Percentiles rank a stretch among this genome's conserved stretches.
Conservation (phyloP, 2,329 filamentous ascomycete species). For the Taxawa tesnikishii region DNA sequence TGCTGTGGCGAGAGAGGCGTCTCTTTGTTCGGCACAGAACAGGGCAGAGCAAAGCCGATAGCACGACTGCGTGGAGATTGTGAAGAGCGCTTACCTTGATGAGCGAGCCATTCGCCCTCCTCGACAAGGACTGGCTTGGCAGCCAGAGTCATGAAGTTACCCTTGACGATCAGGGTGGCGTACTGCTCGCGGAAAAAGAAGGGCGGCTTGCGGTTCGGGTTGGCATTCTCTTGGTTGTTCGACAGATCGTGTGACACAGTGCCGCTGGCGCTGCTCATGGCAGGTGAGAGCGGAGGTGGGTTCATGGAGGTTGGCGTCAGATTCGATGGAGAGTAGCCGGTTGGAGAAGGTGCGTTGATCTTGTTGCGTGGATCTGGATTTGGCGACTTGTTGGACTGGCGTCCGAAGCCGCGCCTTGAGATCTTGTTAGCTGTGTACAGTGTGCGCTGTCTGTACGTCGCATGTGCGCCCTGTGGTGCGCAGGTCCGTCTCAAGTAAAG, state of each 20-base stretch:
- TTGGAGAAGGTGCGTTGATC: slow-evolving; percentile 18
- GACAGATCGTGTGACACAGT: slow-evolving; percentile 57
- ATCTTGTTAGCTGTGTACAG: slow-evolving; percentile 5
- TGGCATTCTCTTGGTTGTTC: slow-evolving; percentile 16
- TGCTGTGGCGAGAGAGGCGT: not conserved
- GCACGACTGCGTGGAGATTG: no score
- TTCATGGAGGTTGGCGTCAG: slow-evolving; percentile 10
- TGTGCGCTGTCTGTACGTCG: slow-evolving; percentile 1
- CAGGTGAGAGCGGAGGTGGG: slow-evolving; percentile 14
- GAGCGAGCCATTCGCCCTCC: slow-evolving; percentile 88
- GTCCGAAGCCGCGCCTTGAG: slow-evolving; percentile 19
- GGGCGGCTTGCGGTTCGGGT: slow-evolving; percentile 50
- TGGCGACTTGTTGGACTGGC: slow-evolving; percentile 12
- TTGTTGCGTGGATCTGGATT: slow-evolving; percentile 16
- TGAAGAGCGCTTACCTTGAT: slow-evolving; percentile 70
- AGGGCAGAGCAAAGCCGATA: no score
- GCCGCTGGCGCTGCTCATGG: slow-evolving; percentile 48
- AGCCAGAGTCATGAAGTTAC: slow-evolving; percentile 93
- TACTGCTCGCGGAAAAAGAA: slow-evolving; percentile 65
- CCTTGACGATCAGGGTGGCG: slow-evolving; percentile 82
- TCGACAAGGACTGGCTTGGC: slow-evolving; percentile 89
- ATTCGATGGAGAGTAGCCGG: slow-evolving; percentile 17
- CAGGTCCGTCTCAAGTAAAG: no score
- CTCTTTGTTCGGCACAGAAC: not conserved
- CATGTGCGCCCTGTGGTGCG: no score